These are phyloP conservation scores for Solanum pinnatisectum DNA, from an alignment of 257 asterid species.

Conservation along the genomic window DNA sequence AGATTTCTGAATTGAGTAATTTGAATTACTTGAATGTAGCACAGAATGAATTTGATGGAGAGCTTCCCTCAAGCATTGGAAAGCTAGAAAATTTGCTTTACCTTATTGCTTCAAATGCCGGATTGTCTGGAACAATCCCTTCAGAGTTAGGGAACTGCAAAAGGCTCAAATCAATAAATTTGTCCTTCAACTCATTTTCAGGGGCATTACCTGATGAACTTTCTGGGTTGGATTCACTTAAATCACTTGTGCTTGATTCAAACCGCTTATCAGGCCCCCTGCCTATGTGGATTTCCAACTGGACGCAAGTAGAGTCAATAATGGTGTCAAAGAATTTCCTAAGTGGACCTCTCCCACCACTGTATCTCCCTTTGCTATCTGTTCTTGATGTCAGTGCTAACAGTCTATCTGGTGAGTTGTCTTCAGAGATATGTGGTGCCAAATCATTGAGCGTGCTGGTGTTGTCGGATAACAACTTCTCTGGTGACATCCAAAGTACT, in stretches of 20 bases:
- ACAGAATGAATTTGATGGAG: slow-evolving; percentile 40
- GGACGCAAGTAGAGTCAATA: slow-evolving; percentile 40
- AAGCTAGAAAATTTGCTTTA: slow-evolving; percentile 31
- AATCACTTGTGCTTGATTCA: slow-evolving; percentile 38
- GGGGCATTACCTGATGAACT: slow-evolving; percentile 52
- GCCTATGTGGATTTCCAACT: slow-evolving; percentile 68
- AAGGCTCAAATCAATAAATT: slow-evolving; percentile 36
- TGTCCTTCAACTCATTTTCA: slow-evolving; percentile 48
- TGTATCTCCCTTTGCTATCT: slow-evolving; percentile 36
- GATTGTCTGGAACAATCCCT: slow-evolving; percentile 56
- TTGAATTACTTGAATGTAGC: slow-evolving; percentile 50
- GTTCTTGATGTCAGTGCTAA: slow-evolving; percentile 47
- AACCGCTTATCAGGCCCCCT: slow-evolving; percentile 54
- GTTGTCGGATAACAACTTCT: slow-evolving; percentile 45
- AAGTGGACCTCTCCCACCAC: slow-evolving; percentile 50
- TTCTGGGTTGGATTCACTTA: slow-evolving; percentile 37
- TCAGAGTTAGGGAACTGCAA: slow-evolving; percentile 42
- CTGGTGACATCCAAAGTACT: slow-evolving; percentile 35
- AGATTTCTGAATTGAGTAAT: slow-evolving; percentile 31
- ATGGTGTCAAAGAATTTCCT: slow-evolving; percentile 46
- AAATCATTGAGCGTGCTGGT: slow-evolving; percentile 24
- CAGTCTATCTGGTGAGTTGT: slow-evolving; percentile 47
- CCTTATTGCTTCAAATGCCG: slow-evolving; percentile 42
- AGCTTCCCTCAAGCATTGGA: slow-evolving; percentile 49
- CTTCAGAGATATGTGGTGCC: slow-evolving; percentile 46